phyloP scores from a whole-genome alignment of 345 rosid genomes.

The Citrus unshiu region DNA sequence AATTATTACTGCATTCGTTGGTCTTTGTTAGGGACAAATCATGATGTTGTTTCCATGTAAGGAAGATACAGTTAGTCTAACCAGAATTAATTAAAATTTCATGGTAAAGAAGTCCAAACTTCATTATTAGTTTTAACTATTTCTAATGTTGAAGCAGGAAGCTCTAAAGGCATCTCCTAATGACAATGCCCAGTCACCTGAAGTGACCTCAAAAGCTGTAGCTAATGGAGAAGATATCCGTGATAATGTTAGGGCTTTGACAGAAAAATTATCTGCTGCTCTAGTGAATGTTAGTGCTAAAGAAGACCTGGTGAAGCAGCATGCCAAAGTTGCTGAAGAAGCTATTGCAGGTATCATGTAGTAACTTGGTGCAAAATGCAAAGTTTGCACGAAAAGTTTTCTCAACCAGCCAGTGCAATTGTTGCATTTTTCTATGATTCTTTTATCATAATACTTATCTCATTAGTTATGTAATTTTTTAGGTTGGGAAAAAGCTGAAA shows the following conservation, averaged over 20 bases:
- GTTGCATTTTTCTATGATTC: neutral
- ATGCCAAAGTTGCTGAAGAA: slow-evolving; percentile 94
- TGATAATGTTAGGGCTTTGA: slow-evolving; percentile 46
- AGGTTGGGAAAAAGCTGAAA: slow-evolving; percentile 98
- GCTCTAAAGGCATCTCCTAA: slow-evolving; percentile 51
- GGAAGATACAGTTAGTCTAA: neutral
- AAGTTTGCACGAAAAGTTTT: neutral
- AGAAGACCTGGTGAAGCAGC: slow-evolving; percentile 88
- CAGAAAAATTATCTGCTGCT: slow-evolving; percentile 81
- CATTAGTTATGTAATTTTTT: neutral
- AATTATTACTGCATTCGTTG: neutral
- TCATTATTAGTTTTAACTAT: neutral
- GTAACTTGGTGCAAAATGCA: neutral
- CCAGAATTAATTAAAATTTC: neutral
- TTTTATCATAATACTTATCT: neutral
- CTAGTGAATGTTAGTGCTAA: slow-evolving; percentile 76
- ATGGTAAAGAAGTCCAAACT: neutral
- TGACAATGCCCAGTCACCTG: slow-evolving; percentile 45
- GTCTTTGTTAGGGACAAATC: neutral
- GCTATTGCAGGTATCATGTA: slow-evolving; percentile 74
- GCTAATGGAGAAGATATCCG: slow-evolving; percentile 40
- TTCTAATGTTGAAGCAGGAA: slow-evolving; percentile 43
- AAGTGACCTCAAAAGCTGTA: slow-evolving; percentile 41
- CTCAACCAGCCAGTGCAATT: neutral
- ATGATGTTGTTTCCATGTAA: neutral